These are phyloP conservation scores for Myriangium duriaei DNA, from an alignment of 2,329 filamentous ascomycete species.

Conservation along the genomic window DNA sequence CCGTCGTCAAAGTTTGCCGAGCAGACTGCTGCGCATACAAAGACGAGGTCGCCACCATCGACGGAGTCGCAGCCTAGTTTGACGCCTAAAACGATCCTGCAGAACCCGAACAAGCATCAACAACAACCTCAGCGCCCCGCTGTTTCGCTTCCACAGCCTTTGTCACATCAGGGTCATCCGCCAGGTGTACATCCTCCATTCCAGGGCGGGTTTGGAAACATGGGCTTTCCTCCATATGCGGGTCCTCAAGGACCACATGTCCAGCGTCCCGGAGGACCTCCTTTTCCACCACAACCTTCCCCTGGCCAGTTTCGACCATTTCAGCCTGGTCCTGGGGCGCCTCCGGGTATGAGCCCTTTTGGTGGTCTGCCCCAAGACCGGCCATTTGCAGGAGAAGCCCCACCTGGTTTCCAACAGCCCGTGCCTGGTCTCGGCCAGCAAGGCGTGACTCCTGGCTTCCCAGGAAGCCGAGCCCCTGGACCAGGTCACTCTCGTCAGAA, in stretches of 20 bases:
- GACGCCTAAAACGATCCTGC: conserved; percentile 48
- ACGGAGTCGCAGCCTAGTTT: conserved; percentile 49
- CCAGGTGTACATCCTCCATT: conserved; percentile 45
- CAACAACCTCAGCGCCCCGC: conserved; percentile 28
- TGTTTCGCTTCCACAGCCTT: conserved; percentile 45
- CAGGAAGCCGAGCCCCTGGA: conserved; percentile 21
- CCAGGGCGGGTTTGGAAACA: conserved; percentile 32
- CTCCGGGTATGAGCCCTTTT: conserved; percentile 49
- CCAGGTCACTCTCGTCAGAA: conserved; percentile 61
- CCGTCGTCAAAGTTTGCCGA: conserved; percentile 53
- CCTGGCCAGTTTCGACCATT: conserved; percentile 43
- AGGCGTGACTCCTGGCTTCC: conserved; percentile 27
- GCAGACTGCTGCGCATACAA: conserved; percentile 41
- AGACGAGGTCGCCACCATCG: conserved; percentile 44
- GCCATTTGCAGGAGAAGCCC: conserved; percentile 41
- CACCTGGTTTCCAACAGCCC: conserved; percentile 37
- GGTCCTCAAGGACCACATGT: conserved; percentile 42
- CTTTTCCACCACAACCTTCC: conserved; percentile 41
- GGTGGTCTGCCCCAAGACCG: conserved; percentile 44
- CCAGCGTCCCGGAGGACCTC: conserved; percentile 41
- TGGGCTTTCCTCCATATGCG: conserved; percentile 35
- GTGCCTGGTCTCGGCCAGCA: conserved; percentile 15
- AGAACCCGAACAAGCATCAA: conserved; percentile 40
- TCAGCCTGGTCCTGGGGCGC: conserved; percentile 28
- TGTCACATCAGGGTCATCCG: conserved; percentile 37